A percentile compares a stretch with the other conserved stretches of the same genome.
Conservation (phyloP, 2,329 filamentous ascomycete species). For the Aspergillus ruber region DNA sequence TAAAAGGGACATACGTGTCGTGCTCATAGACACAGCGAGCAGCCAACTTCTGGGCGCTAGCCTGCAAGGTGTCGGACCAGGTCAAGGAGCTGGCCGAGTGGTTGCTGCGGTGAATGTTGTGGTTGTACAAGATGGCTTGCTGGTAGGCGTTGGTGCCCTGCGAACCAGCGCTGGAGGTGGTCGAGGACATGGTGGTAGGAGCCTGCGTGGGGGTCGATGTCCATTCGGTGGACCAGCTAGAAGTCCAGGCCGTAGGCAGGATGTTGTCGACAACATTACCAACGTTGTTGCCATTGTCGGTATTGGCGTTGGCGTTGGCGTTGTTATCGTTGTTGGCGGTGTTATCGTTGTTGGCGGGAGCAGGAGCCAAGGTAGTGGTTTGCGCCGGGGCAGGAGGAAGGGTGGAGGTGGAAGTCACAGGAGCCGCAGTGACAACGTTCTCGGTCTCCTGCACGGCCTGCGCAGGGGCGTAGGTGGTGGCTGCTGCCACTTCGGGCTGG, state of each 20-base stretch:
- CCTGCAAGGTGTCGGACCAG: slow-evolving; percentile 61
- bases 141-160: slow-evolving; percentile 26
- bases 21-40: slow-evolving; percentile 66
- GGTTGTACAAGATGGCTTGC: slow-evolving; percentile 53
- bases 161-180: slow-evolving; percentile 39
- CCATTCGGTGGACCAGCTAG: slow-evolving; percentile 5
- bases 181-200: slow-evolving; percentile 13
- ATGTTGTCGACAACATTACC: not conserved
- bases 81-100: slow-evolving; percentile 61
- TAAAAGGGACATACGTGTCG: slow-evolving; percentile 59
- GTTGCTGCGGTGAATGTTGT: slow-evolving; percentile 82
- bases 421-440: not conserved
- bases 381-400: slow-evolving; percentile 2
- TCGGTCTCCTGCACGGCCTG: slow-evolving; percentile 1
- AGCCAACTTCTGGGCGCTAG: slow-evolving; percentile 59
- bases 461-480: slow-evolving; percentile 6
- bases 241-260: not conserved
- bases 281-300: not conserved
- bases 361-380: slow-evolving; percentile 1
- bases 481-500: slow-evolving; percentile 5
- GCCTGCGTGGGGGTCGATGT: slow-evolving; percentile 12
- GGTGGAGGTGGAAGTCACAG: not conserved
- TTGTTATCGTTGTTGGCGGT: not conserved
- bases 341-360: not conserved
- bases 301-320: not conserved